A percentile compares a stretch with the other conserved stretches of the same genome.
These are phyloP conservation scores for Begonia peltatifolia DNA, from an alignment of 306 rosid genomes.

Conservation along the genomic window DNA sequence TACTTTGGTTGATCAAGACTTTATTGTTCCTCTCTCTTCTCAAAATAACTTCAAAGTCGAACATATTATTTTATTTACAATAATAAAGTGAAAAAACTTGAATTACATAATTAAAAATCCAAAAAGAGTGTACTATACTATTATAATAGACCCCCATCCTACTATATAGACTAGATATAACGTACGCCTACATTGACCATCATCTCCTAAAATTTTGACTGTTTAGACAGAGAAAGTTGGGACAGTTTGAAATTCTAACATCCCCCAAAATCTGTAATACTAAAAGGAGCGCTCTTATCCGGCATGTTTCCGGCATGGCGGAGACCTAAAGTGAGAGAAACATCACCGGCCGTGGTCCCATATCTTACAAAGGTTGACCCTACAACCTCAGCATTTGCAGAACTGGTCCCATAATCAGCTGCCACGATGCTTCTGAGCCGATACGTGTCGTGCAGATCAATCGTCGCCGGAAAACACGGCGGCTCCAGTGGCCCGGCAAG, in stretches of 20 bases:
- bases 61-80: too few relatives aligned
- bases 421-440: conserved; percentile 36
- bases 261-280: conserved; percentile 67
- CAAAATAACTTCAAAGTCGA: too few relatives aligned
- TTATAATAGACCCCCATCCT: neutral
- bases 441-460: conserved; percentile 40
- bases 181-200: neutral
- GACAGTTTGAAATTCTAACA: conserved; percentile 17
- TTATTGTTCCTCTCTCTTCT: too few relatives aligned
- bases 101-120: neutral
- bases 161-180: neutral
- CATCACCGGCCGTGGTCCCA: conserved; percentile 86
- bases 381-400: conserved; percentile 29
- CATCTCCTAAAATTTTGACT: neutral
- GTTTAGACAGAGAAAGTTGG: too few relatives aligned
- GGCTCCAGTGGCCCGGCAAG: neutral
- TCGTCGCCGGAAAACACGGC: conserved; percentile 14
- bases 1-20: too few relatives aligned
- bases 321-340: conserved; percentile 72
- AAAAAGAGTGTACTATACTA: neutral
- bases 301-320: conserved; percentile 26
- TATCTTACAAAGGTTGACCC: conserved; percentile 62
- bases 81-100: neutral
- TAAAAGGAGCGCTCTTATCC: conserved; percentile 49
- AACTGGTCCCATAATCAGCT: conserved; percentile 49